Percentiles rank a stretch among this genome's conserved stretches.
Evolutionary conservation across 2,329 filamentous ascomycete species (phyloP).

Genomic region (Colletotrichum somersetense): DNA sequence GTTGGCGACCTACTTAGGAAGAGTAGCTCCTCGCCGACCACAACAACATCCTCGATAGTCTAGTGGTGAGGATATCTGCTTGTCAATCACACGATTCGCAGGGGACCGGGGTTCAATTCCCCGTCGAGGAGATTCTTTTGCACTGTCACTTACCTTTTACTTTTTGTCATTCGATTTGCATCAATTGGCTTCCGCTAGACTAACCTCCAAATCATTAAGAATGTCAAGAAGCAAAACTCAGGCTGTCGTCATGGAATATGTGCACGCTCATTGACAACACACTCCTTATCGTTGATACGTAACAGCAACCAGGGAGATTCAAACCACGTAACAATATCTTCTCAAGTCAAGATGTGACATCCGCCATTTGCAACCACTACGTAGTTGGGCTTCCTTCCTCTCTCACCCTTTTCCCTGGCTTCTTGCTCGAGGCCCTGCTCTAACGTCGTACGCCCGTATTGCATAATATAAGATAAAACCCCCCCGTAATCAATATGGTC

Average conservation of each 20-base stretch:
- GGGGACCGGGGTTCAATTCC: slow-evolving; percentile 42
- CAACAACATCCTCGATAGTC: slow-evolving; percentile 31
- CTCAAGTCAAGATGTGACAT: slow-evolving; percentile 5
- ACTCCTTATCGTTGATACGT: accelerated
- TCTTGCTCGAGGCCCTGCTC: slow-evolving; percentile 13
- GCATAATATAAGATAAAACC: neutral
- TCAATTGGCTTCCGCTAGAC: no score
- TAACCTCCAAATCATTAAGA: no score
- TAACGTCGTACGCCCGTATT: neutral
- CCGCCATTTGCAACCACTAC: slow-evolving; percentile 4
- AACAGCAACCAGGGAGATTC: no score
- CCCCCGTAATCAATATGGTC: neutral
- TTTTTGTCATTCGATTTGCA: no score
- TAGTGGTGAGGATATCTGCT: slow-evolving; percentile 42
- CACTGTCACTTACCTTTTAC: no score
- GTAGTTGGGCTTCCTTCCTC: neutral
- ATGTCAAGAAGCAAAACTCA: accelerated
- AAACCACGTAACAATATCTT: no score
- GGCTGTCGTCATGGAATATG: neutral
- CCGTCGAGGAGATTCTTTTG: slow-evolving; percentile 33
- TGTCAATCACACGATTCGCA: slow-evolving; percentile 28
- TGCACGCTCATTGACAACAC: accelerated
- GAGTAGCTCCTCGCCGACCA: no score
- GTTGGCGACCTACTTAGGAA: no score
- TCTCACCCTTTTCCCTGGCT: neutral